Evolutionary conservation across 2,329 filamentous ascomycete species (phyloP).

Genomic region (Fusarium camptoceras): DNA sequence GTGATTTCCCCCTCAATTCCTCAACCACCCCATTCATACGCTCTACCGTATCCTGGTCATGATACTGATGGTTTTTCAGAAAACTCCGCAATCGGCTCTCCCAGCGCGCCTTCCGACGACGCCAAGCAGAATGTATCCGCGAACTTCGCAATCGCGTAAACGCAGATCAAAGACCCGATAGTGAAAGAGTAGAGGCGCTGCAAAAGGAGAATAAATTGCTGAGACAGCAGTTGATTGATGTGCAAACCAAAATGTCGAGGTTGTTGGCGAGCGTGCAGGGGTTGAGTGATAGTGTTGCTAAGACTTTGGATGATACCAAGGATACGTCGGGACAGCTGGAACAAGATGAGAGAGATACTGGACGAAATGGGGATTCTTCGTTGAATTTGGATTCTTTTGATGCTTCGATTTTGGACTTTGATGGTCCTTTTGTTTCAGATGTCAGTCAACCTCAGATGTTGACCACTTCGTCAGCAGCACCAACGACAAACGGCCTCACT

Average conservation of each 20-base stretch:
- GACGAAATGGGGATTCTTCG: not conserved
- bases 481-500: rapidly evolving
- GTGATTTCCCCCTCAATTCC: not conserved
- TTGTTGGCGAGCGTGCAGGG: constrained; percentile 44
- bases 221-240: constrained; percentile 47
- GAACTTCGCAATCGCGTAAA: constrained; percentile 44
- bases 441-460: not conserved
- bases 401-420: constrained; percentile 8
- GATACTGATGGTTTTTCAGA: constrained; percentile 17
- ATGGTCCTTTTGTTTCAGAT: not conserved
- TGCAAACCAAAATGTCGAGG: constrained; percentile 44
- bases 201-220: constrained; percentile 46
- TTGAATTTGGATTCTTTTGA: constrained; percentile 6
- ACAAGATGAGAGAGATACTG: not conserved
- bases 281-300: constrained; percentile 41
- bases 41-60: no score
- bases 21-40: no score
- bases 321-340: not conserved
- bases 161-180: constrained; percentile 37
- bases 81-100: constrained; percentile 51
- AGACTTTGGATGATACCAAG: constrained; percentile 40
- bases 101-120: constrained; percentile 49
- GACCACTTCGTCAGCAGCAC: not conserved
- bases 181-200: constrained; percentile 40
- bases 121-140: constrained; percentile 47